phyloP scores from a whole-genome alignment of 164 flowering plant genomes.

The Aristolochia contorta region DNA sequence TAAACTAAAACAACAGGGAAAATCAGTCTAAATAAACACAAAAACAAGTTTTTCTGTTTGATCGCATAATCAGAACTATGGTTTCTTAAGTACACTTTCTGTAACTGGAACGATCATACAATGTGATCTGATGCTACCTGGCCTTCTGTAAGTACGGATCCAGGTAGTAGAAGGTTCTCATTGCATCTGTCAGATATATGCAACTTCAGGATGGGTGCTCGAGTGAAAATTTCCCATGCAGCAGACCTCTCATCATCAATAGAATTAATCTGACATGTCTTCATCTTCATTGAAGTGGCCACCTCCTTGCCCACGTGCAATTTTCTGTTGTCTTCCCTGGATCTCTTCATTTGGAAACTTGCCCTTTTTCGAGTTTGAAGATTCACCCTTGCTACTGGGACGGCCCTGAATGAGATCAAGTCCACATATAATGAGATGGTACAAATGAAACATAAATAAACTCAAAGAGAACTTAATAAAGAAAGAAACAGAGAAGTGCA shows the following conservation, averaged over 20 bases:
- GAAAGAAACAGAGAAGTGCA: not conserved
- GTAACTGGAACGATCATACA: not conserved
- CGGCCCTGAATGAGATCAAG: slow-evolving; percentile 31
- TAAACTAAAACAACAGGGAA: not conserved
- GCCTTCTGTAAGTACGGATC: not conserved
- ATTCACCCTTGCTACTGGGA: slow-evolving; percentile 29
- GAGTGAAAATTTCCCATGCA: not conserved
- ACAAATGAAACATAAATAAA: not conserved
- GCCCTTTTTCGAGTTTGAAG: slow-evolving; percentile 23
- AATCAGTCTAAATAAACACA: not conserved
- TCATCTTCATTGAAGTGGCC: slow-evolving; percentile 77
- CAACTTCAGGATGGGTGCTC: not conserved
- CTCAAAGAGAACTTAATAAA: not conserved
- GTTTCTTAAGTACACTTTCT: not conserved
- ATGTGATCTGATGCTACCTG: not conserved
- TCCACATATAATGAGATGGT: not conserved
- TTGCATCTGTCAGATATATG: not conserved
- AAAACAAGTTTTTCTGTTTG: not conserved
- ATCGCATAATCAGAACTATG: not conserved
- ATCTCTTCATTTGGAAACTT: slow-evolving; percentile 38
- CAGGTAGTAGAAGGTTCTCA: not conserved
- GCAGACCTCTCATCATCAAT: not conserved
- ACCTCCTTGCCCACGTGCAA: slow-evolving; percentile 20
- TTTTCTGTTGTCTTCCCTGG: slow-evolving; percentile 20
- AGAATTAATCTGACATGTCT: slow-evolving; percentile 54